Percentiles rank a stretch among this genome's conserved stretches.
Evolutionary conservation across 345 rosid genomes (phyloP).

Genomic region (Heritiera fomes): DNA sequence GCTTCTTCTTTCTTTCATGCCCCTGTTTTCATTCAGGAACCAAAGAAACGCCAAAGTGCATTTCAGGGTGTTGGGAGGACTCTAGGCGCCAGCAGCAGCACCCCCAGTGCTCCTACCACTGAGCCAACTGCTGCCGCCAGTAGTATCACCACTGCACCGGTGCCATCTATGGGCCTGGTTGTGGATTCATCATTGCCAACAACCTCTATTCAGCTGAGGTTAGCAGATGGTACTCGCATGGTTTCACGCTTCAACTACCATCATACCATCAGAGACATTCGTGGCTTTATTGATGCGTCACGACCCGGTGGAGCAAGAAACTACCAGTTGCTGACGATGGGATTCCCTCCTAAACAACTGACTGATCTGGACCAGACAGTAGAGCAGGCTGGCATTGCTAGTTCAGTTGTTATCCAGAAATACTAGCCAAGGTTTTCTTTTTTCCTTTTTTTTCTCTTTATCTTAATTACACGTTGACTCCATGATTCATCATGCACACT

Average conservation of each 20-base stretch:
- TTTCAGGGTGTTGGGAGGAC: conserved; percentile 70
- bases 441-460: neutral
- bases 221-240: conserved; percentile 83
- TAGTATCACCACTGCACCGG: conserved; percentile 44
- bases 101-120: conserved; percentile 25
- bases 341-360: conserved; percentile 90
- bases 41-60: conserved; percentile 40
- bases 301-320: conserved; percentile 64
- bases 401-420: conserved; percentile 91
- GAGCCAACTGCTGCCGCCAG: conserved; percentile 32
- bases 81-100: conserved; percentile 35
- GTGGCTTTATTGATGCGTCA: conserved; percentile 81
- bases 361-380: conserved; percentile 72
- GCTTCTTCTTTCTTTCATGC: neutral
- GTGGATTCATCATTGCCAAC: conserved; percentile 61
- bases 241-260: conserved; percentile 67
- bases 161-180: conserved; percentile 55
- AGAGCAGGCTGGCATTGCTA: conserved; percentile 85
- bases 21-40: conserved; percentile 40
- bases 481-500: neutral
- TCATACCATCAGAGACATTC: conserved; percentile 75
- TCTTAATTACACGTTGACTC: neutral
- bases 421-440: conserved; percentile 34
- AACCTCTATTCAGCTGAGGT: conserved; percentile 82
- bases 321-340: conserved; percentile 84